Conservation (phyloP, 441 rosid genomes). For the Corymbia citriodora region DNA sequence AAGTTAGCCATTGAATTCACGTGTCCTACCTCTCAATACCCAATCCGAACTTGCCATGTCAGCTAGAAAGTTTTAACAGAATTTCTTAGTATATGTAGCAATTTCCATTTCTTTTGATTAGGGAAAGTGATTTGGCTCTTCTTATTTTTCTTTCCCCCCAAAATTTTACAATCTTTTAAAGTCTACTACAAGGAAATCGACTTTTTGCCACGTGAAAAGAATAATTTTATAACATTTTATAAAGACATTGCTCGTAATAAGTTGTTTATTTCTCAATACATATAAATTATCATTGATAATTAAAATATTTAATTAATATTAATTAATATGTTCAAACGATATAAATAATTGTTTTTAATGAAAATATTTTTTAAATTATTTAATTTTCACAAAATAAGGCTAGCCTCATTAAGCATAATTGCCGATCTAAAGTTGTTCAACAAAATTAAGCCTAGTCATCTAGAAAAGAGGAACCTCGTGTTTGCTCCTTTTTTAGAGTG, state of each 20-base stretch:
- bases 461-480: not conserved
- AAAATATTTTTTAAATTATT: not conserved
- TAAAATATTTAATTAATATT: fast-evolving
- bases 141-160: not conserved
- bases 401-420: not conserved
- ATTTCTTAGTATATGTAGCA: not conserved
- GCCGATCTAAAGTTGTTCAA: not conserved
- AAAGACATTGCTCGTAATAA: not conserved
- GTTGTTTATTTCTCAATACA: fast-evolving
- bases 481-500: not conserved
- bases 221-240: too few relatives aligned
- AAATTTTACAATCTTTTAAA: not conserved
- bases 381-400: too few relatives aligned
- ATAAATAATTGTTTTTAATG: fast-evolving
- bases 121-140: not conserved
- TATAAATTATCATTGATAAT: fast-evolving
- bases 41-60: not conserved
- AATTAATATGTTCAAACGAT: fast-evolving
- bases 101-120: not conserved
- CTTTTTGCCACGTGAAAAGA: not conserved
- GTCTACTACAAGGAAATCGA: not conserved
- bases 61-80: too few relatives aligned
- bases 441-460: not conserved
- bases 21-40: not conserved
- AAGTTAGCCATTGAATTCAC: not conserved